phyloP scores from a whole-genome alignment of 2,329 filamentous ascomycete genomes.

The Stagonosporopsis chrysanthemi region DNA sequence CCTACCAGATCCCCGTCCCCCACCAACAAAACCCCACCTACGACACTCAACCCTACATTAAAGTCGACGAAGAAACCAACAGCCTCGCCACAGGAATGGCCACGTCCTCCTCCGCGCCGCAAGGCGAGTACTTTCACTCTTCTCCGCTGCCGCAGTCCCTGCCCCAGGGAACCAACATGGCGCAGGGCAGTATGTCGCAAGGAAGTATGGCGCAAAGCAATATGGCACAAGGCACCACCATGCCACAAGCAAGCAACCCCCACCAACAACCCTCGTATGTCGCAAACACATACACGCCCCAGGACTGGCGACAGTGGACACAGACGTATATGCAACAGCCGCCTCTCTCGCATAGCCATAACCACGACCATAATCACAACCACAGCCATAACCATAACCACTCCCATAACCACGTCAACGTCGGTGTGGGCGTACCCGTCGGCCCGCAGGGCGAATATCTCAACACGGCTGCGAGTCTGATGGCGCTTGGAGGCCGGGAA shows the following conservation, averaged over 20 bases:
- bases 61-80: constrained; percentile 33
- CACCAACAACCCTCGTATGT: constrained; percentile 38
- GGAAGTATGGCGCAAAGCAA: no score
- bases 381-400: no score
- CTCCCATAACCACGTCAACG: no score
- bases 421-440: no score
- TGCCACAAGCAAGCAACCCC: constrained; percentile 6
- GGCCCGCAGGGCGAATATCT: constrained; percentile 44
- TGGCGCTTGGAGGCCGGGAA: constrained; percentile 47
- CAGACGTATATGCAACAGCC: constrained; percentile 42
- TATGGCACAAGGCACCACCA: constrained; percentile 18
- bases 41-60: constrained; percentile 39
- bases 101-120: constrained; percentile 31
- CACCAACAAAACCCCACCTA: constrained; percentile 37
- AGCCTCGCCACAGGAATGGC: constrained; percentile 28
- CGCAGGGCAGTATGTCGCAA: no score
- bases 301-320: constrained; percentile 49
- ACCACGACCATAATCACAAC: no score
- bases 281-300: constrained; percentile 35
- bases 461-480: constrained; percentile 50
- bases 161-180: constrained; percentile 18
- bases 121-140: constrained; percentile 35
- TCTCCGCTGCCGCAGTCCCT: constrained; percentile 21
- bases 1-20: constrained; percentile 36
- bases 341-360: no score